Base-by-base conservation (phyloP, 2,329 filamentous ascomycete genomes). In the Diaporthe batatas region DNA sequence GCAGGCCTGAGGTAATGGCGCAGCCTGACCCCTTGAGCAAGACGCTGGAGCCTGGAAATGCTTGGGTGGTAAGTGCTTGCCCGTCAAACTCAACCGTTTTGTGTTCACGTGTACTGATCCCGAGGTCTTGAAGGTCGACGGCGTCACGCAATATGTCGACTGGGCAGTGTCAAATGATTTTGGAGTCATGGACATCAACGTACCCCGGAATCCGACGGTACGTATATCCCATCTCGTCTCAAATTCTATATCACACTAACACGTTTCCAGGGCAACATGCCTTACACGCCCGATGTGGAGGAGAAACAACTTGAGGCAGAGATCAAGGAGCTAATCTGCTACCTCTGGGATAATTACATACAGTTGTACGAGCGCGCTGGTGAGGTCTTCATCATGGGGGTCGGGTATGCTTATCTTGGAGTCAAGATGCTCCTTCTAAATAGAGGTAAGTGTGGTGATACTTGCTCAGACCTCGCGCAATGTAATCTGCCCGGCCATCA, bases 261-360 rank as follows among this genome's bases (percentile, higher is more conserved):
- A 34, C 53, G 8, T 18, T 25, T 18, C 25, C 64, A 86, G 82
- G 87, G 89, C 73, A 82, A 82, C 16, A 87, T 89, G 47, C 78
- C 86, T 1, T 86, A 83, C 74, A 86, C 83, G 2, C 83, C 86
- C 0, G 79, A 81, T 2, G 80, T 83, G 36, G 82, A 83, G 39
- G 88, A 88, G 76, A 83, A 81, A 68, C 82, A 81, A 1, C 79
- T 90, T 10, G 87, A 92, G 75, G 85, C 86, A 70, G 89, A 90
- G 81, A 91, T 90, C 0, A 91, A 93, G 75, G 91, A 96, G 74
- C 85, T 98, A 14, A 90, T 96, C 6, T 91, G 89, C 74, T 98
- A 98, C 79, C 85, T 99, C 18, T 99, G 96, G 96, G 95, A 98
- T 77, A 99, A 99, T 79, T 98, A 98, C 79, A 91, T 99, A 25